Base-by-base conservation (phyloP, 2,329 filamentous ascomycete species). In the Neurospora crassa region DNA sequence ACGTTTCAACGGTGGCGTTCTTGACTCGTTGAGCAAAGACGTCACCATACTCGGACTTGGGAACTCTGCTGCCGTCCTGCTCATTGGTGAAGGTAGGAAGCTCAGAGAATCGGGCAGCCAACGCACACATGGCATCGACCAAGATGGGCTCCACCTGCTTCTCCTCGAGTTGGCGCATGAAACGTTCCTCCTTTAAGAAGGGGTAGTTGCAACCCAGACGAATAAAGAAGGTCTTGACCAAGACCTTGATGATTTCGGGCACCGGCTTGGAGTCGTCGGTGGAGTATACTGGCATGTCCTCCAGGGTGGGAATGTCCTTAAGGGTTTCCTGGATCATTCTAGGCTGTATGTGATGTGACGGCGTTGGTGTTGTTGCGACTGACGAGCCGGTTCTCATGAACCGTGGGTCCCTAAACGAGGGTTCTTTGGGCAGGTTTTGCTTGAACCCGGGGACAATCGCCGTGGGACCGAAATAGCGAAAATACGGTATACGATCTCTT, bases 361-460 rank as follows among this genome's bases (percentile, higher is more conserved):
- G 29, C 16, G 53, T 63, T 0, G 82, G 83, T 77, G 43, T 79
- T 76, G 67, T 34, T 69, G 67, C 12, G 73, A 63, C n/a, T 72
- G 71, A 63, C 53, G 53, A 63, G 29, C 29, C 29, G 7, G 53
- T 2, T 63, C 53, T 34, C 53, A 63, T 37, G n/a, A 67, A 68
- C 1, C 20, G 75, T 74, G 43, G 77, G 76, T 40, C 78, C 53
- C 5, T 69, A 40, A 8, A 72, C 53, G 4, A 70, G 16, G 42
- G 68, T 24, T 18, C 71, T 34, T n/a, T 72, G 74, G 59, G 53
- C 37, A 96, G 92, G 92, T 96, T 96, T 79, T 96, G 93, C 80
- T 96, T 96, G 82, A 94, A 96, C 29, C 93, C 93, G 1, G 93
- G 93, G 69, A 96, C 92, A 77, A 97, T 97, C 73, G 93, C 94